phyloP scores from a whole-genome alignment of 768 basidiomycete species.

The Sarcomyxa edulis region DNA sequence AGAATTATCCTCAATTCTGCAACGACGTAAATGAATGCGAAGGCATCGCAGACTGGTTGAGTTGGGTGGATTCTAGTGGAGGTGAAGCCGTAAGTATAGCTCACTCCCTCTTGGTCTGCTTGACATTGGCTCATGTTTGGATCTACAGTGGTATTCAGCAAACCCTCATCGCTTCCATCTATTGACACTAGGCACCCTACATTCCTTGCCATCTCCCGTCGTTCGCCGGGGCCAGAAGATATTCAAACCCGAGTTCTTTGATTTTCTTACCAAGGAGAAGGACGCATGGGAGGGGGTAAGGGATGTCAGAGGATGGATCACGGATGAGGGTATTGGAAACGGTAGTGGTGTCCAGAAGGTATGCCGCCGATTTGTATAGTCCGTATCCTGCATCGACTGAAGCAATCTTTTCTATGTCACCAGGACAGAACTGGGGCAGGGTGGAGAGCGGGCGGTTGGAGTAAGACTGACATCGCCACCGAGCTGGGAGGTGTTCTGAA shows the following conservation, averaged over 20 bases:
- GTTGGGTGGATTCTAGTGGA: slow-evolving; percentile 67
- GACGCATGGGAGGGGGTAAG: slow-evolving; percentile 57
- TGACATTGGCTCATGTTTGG: neutral
- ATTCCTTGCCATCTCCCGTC: slow-evolving; percentile 85
- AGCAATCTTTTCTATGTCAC: no score
- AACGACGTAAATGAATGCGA: slow-evolving; percentile 69
- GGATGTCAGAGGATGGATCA: slow-evolving; percentile 56
- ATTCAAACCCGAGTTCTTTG: slow-evolving; percentile 86
- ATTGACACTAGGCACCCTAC: slow-evolving; percentile 75
- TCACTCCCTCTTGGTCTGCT: neutral
- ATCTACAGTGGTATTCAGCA: slow-evolving; percentile 54
- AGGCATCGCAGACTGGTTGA: slow-evolving; percentile 67
- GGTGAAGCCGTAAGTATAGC: slow-evolving; percentile 51
- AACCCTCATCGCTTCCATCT: slow-evolving; percentile 88
- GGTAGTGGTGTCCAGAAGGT: slow-evolving; percentile 12
- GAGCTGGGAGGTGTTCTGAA: slow-evolving; percentile 59
- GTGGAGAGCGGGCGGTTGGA: slow-evolving; percentile 42
- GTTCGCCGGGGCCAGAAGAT: slow-evolving; percentile 73
- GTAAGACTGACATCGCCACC: slow-evolving; percentile 39
- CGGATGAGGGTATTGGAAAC: slow-evolving; percentile 21
- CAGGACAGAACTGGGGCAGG: slow-evolving; percentile 7
- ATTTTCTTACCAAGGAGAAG: slow-evolving; percentile 47
- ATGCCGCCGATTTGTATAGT: no score
- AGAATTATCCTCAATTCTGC: slow-evolving; percentile 89
- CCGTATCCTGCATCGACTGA: no score